A percentile compares a stretch with the other conserved stretches of the same genome.
Conservation (phyloP, 805 yeast genomes). For the Candida incommunis region DNA sequence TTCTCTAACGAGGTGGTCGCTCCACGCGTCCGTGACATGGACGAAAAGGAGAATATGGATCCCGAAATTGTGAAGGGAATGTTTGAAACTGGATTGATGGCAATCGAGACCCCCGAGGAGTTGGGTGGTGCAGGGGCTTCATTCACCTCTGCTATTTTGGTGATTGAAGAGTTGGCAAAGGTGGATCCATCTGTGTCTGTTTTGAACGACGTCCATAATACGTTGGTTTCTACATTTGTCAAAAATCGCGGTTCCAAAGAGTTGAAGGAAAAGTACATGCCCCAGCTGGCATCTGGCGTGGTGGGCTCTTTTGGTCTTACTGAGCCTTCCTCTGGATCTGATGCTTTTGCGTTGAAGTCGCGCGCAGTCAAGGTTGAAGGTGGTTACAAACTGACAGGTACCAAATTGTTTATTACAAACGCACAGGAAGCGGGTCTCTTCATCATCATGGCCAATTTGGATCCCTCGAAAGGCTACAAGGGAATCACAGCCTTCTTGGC, state of each 20-base stretch:
- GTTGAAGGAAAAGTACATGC: conserved; percentile 26
- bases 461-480: conserved; percentile 28
- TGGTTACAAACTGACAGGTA: conserved; percentile 27
- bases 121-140: conserved; percentile 31
- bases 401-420: conserved; percentile 34
- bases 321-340: conserved; percentile 29
- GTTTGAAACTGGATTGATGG: conserved; percentile 30
- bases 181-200: conserved; percentile 30
- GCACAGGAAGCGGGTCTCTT: conserved; percentile 29
- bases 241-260: conserved; percentile 25
- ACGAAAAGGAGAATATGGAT: conserved; percentile 24
- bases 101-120: conserved; percentile 33
- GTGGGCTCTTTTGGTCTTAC: conserved; percentile 28
- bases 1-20: conserved; percentile 26
- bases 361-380: conserved; percentile 24
- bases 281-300: conserved; percentile 21
- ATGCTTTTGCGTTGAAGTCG: conserved; percentile 29
- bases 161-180: conserved; percentile 30
- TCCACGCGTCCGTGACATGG: conserved; percentile 27
- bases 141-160: conserved; percentile 30
- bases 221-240: conserved; percentile 28
- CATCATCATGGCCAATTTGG: conserved; percentile 27
- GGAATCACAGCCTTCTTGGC: conserved; percentile 31
- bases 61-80: conserved; percentile 17
- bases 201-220: conserved; percentile 31